Evolutionary conservation across 306 rosid species (phyloP).

Genomic region (Coriaria nepalensis): DNA sequence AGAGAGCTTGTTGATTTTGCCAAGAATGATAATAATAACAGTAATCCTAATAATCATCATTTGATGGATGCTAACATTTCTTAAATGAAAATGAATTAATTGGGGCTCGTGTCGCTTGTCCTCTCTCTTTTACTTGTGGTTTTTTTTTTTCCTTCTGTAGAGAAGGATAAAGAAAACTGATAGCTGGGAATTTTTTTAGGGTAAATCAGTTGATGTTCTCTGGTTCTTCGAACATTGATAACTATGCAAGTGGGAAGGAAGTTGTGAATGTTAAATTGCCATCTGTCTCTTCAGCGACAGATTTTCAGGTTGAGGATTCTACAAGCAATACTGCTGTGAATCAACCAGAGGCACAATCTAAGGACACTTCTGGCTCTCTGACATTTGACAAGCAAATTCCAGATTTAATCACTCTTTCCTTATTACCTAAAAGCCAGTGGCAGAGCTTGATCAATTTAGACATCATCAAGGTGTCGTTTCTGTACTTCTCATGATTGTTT

Average conservation of each 20-base stretch:
- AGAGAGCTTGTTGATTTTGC: too few species aligned
- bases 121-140: background rate
- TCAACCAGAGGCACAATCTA: constrained; percentile 19
- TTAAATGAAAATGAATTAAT: too few species aligned
- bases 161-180: background rate
- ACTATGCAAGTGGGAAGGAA: constrained; percentile 74
- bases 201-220: constrained; percentile 57
- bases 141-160: background rate
- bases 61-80: too few species aligned
- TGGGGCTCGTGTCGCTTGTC: too few species aligned
- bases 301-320: constrained; percentile 32
- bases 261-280: constrained; percentile 66
- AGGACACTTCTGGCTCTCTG: constrained; percentile 20
- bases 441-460: constrained; percentile 86
- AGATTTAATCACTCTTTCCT: constrained; percentile 66
- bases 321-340: constrained; percentile 12
- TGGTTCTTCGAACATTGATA: constrained; percentile 45
- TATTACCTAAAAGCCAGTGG: constrained; percentile 94
- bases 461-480: constrained; percentile 58
- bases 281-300: constrained; percentile 47
- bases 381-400: constrained; percentile 59
- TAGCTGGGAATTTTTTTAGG: constrained; percentile 21
- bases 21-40: too few species aligned
- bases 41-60: too few species aligned
- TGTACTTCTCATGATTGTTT: constrained; percentile 16